Percentiles rank a stretch among this genome's conserved stretches.
phyloP scores from a whole-genome alignment of 164 flowering plant genomes.

The Berberis thunbergii region DNA sequence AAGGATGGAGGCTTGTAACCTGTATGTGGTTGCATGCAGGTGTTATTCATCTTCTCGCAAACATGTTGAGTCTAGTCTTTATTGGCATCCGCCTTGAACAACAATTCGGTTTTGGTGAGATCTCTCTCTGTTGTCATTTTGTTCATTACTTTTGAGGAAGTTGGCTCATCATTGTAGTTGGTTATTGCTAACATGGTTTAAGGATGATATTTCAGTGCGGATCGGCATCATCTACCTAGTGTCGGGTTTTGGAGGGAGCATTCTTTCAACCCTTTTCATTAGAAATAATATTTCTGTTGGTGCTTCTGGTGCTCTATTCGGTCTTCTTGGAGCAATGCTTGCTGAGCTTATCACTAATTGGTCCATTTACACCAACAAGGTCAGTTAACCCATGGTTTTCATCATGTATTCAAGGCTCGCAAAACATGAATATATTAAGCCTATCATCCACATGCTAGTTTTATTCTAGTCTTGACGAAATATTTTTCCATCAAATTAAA shows the following conservation, averaged over 20 bases:
- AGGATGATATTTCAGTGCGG: slow-evolving; percentile 38
- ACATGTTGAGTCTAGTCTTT: slow-evolving; percentile 69
- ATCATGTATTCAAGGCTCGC: neutral
- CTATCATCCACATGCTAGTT: no score
- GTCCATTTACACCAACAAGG: slow-evolving; percentile 71
- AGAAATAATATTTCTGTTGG: slow-evolving; percentile 61
- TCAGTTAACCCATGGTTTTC: slow-evolving; percentile 4
- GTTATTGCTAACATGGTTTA: neutral
- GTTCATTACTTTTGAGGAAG: neutral
- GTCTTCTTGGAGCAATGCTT: slow-evolving; percentile 89
- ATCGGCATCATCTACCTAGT: slow-evolving; percentile 60
- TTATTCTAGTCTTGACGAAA: no score
- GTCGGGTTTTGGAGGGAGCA: slow-evolving; percentile 74
- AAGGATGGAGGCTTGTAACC: slow-evolving; percentile 81
- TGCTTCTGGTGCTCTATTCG: slow-evolving; percentile 90
- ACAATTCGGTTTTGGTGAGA: slow-evolving; percentile 82
- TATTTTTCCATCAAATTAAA: no score
- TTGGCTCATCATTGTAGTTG: neutral
- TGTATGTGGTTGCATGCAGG: slow-evolving; percentile 91
- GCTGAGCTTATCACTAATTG: slow-evolving; percentile 83
- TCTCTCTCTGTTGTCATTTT: neutral
- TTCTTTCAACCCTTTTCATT: slow-evolving; percentile 58
- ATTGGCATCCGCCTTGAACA: slow-evolving; percentile 88
- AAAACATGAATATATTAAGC: no score
- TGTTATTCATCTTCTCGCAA: slow-evolving; percentile 60